phyloP scores from a whole-genome alignment of 495 filamentous ascomycete genomes.

The Penicillium cosmopolitanum region DNA sequence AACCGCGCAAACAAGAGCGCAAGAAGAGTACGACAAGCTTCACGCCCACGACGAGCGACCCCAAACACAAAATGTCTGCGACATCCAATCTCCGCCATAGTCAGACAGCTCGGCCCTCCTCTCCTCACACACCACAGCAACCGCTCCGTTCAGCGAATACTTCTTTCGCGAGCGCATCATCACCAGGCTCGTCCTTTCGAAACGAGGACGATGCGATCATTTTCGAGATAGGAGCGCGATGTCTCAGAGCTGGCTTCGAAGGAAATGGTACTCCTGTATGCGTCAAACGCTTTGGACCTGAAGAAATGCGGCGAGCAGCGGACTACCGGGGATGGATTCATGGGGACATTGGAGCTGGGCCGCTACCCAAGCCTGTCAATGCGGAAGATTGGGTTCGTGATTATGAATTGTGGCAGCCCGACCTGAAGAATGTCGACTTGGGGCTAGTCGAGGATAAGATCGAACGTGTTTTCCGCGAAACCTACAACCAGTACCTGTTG shows the following conservation, averaged over 20 bases:
- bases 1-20: constrained; percentile 12
- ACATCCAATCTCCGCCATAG: constrained; percentile 37
- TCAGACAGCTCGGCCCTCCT: constrained; percentile 34
- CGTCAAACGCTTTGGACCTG: constrained; percentile 69
- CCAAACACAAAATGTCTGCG: constrained; percentile 22
- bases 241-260: constrained; percentile 81
- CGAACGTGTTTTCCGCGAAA: constrained; percentile 79
- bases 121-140: constrained; percentile 44
- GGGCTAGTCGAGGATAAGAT: constrained; percentile 86
- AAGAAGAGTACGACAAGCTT: constrained; percentile 16
- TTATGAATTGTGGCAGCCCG: constrained; percentile 81
- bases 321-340: constrained; percentile 75
- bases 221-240: constrained; percentile 79
- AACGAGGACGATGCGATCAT: constrained; percentile 83
- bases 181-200: constrained; percentile 70
- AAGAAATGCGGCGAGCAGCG: constrained; percentile 75
- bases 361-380: constrained; percentile 35
- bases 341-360: constrained; percentile 23
- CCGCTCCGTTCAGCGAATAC: constrained; percentile 42
- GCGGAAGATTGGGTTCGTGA: constrained; percentile 68
- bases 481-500: constrained; percentile 83
- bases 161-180: constrained; percentile 66
- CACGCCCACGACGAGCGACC: constrained; percentile 14
- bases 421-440: constrained; percentile 72
- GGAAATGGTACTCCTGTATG: constrained; percentile 78